Evolutionary conservation across 2,329 filamentous ascomycete genomes (phyloP), one percentile per base, ranked within the genome.

Genomic region (Pseudocercospora macadamiae): DNA sequence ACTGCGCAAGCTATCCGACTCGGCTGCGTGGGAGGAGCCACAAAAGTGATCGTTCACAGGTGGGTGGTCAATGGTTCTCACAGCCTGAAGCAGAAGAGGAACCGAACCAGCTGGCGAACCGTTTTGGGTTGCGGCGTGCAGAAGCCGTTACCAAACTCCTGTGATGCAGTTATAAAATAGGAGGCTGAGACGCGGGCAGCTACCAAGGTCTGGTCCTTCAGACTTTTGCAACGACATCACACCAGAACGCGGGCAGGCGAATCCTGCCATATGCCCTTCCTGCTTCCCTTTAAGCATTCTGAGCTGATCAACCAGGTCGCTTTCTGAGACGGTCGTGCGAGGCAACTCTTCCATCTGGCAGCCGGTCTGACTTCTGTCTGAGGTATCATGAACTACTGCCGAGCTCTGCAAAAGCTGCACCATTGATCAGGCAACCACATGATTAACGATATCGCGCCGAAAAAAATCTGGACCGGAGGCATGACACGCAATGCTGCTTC

Each of bases 401-500:
- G 26, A 49, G 47, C 47, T 32, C 10, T 26, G 42, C 23, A 14
- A 26, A 23, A 16, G 42, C 23, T 23, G 42, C 7, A 3, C 14
- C 28, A 30, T 32, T 30, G 18, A 52, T 32, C 55, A 52, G 19
- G 36, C 48, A 45, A 26, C 48, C 37, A 25, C 26, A 37, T 44
- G 26, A 36, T 49, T n/a, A 49, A 49, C 44, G 42, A 55, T 51
- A 45, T 39, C 18, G 30, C 47, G 19, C 34, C 54, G 26, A 28
- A 44, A 55, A 36, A 42, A 26, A 48, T 36, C 12, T 36, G 54
- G 21, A 30, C 30, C 23, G 32, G n/a, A 28, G 39, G 56, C 55
- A 64, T 64, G 62, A 64, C 62, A 34, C 59, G 59, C 47, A 64
- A 64, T 62, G 62, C 59, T 44, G 19, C n/a, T n/a, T n/a, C 16